Conservation (phyloP, 176 grass and related monocot genomes). For the sorghum (Sorghum bicolor) region DNA sequence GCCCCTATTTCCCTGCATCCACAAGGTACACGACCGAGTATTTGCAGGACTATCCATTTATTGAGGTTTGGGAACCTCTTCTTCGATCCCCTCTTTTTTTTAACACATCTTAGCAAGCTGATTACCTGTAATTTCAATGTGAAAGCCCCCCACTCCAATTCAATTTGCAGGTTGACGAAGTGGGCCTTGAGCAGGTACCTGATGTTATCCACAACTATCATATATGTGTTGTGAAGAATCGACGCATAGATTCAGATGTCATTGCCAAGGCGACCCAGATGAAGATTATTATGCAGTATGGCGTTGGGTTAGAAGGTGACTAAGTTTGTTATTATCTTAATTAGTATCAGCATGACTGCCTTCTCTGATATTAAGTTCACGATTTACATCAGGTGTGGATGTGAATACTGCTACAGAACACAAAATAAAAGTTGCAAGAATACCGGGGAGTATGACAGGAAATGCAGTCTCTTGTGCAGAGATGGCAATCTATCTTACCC, state of each 20-base stretch:
- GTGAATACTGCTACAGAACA: constrained; percentile 66
- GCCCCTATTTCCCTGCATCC: constrained; percentile 57
- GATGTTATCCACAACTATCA: constrained; percentile 76
- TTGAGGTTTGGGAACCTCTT: constrained; percentile 46
- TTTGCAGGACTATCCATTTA: constrained; percentile 59
- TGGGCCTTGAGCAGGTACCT: constrained; percentile 62
- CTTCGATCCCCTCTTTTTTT: background rate
- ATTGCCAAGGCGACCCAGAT: constrained; percentile 79
- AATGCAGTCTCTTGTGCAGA: constrained; percentile 78
- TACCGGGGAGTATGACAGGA: constrained; percentile 78
- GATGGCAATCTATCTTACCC: constrained; percentile 84
- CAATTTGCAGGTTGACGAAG: constrained; percentile 63
- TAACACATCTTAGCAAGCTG: background rate
- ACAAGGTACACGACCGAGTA: constrained; percentile 70
- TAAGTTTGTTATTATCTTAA: constrained; percentile 4
- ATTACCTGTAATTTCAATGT: background rate
- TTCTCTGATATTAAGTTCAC: background rate
- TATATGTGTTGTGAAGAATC: constrained; percentile 72
- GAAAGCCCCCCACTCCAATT: background rate
- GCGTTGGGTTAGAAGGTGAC: constrained; percentile 83
- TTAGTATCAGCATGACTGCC: background rate
- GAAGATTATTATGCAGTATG: constrained; percentile 94
- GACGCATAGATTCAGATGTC: constrained; percentile 50
- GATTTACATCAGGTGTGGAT: constrained; percentile 61
- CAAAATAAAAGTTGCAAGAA: constrained; percentile 91